Percentiles rank a stretch among this genome's conserved stretches.
Conservation (phyloP, 768 basidiomycete species). For the Termitomyces sp. region DNA sequence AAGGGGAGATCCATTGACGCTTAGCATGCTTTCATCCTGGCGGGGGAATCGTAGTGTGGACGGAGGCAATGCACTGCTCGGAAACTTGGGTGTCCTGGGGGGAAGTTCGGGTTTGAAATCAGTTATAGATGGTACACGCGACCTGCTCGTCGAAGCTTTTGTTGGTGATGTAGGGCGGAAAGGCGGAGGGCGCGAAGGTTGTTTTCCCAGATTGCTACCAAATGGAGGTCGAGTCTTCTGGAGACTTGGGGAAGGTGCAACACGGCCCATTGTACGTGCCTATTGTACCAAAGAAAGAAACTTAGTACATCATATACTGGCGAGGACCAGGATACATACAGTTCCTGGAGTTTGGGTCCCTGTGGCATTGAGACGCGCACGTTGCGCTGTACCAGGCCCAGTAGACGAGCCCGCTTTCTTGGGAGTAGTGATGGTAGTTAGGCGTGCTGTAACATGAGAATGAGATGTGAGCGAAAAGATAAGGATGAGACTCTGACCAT, state of each 20-base stretch:
- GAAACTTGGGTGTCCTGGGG: conserved; percentile 52
- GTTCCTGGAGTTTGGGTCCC: conserved; percentile 41
- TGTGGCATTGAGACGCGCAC: conserved; percentile 36
- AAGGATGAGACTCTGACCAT: conserved; percentile 38
- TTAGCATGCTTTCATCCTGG: conserved; percentile 74
- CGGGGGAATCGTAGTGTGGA: conserved; percentile 58
- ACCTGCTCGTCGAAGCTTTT: conserved; percentile 33
- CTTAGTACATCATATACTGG: not conserved
- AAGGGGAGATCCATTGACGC: conserved; percentile 79
- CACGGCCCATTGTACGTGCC: conserved; percentile 31
- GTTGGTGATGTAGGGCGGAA: conserved; percentile 49
- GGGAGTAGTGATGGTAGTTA: conserved; percentile 42
- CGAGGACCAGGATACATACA: conserved; percentile 18
- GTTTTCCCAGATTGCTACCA: conserved; percentile 27
- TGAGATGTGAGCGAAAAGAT: not conserved
- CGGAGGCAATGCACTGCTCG: conserved; percentile 31
- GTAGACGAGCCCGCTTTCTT: conserved; percentile 51
- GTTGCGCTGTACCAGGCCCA: conserved; percentile 51
- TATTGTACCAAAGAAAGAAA: conserved; percentile 13
- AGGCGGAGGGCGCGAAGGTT: conserved; percentile 26
- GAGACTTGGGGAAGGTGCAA: conserved; percentile 40
- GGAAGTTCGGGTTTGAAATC: conserved; percentile 73
- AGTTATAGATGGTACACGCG: conserved; percentile 55
- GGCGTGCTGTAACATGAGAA: conserved; percentile 33
- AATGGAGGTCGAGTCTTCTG: conserved; percentile 45